These are phyloP conservation scores for Candida sakaeoensis DNA, from an alignment of 805 yeast species.

Conservation along the genomic window DNA sequence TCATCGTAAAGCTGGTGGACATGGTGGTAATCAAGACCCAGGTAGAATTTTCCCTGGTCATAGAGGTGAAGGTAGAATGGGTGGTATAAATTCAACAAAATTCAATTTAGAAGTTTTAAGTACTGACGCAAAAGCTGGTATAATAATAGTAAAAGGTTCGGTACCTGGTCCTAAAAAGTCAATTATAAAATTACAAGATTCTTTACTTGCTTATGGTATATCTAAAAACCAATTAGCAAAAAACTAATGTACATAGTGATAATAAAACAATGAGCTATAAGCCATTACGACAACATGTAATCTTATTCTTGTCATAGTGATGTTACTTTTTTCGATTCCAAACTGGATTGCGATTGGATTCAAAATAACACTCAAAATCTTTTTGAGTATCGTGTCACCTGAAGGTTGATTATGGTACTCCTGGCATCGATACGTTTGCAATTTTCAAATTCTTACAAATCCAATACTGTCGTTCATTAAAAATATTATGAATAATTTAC, in stretches of 20 bases:
- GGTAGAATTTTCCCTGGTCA: conserved; percentile 95
- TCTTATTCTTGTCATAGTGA: no score
- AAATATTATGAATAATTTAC: no score
- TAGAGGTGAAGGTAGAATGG: conserved; percentile 98
- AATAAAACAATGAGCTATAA: no score
- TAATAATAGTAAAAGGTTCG: conserved; percentile 80
- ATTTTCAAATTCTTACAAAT: no score
- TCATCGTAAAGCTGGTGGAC: conserved; percentile 96
- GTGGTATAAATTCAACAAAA: conserved; percentile 67
- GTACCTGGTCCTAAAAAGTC: conserved; percentile 87
- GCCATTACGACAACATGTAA: no score
- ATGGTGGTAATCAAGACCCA: conserved; percentile 93
- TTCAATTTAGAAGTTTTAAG: conserved; percentile 75
- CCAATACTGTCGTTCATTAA: no score
- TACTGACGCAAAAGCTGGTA: conserved; percentile 77
- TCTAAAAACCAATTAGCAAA: conserved; percentile 19
- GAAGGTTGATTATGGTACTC: no score
- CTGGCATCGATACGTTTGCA: no score
- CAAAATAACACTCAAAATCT: no score
- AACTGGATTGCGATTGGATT: no score
- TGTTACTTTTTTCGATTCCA: no score
- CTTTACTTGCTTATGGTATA: conserved; percentile 52
- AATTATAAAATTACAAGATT: conserved; percentile 73
- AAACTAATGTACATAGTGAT: conserved; percentile 7
- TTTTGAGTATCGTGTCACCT: no score